phyloP scores from a whole-genome alignment of 129 eudicot genomes.

The Glebionis coronaria region DNA sequence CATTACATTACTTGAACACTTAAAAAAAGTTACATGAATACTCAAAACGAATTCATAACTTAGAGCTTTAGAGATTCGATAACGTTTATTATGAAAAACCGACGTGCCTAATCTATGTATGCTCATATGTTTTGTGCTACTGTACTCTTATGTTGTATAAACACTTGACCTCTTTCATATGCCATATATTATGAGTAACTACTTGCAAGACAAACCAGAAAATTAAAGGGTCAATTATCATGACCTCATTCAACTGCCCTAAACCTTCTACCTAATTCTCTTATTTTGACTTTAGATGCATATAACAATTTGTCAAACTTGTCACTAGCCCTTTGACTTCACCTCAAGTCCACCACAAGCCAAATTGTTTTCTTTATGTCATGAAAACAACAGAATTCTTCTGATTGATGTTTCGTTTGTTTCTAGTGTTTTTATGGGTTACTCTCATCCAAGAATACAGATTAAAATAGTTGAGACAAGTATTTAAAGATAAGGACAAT shows the following conservation, averaged over 20 bases:
- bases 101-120: too few species aligned
- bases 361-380: conserved; percentile 4
- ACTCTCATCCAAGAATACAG: not conserved
- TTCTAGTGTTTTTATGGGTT: too few species aligned
- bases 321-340: conserved; percentile 24
- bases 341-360: not conserved
- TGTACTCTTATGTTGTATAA: too few species aligned
- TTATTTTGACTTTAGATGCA: conserved; percentile 7
- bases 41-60: too few species aligned
- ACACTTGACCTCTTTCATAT: not conserved
- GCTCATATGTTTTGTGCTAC: too few species aligned
- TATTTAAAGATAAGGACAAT: conserved; percentile 5
- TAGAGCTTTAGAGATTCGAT: too few species aligned
- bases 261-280: conserved; percentile 16
- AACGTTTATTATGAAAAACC: too few species aligned
- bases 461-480: not conserved
- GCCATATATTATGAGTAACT: not conserved
- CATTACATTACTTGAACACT: too few species aligned
- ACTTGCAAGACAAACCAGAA: not conserved
- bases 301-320: conserved; percentile 12
- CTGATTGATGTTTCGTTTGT: not conserved
- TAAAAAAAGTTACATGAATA: too few species aligned
- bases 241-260: conserved; percentile 26
- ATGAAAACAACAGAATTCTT: not conserved
- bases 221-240: conserved; percentile 2